phyloP scores from a whole-genome alignment of 176 grass and related monocot species.

The Alloteropsis semialata region DNA sequence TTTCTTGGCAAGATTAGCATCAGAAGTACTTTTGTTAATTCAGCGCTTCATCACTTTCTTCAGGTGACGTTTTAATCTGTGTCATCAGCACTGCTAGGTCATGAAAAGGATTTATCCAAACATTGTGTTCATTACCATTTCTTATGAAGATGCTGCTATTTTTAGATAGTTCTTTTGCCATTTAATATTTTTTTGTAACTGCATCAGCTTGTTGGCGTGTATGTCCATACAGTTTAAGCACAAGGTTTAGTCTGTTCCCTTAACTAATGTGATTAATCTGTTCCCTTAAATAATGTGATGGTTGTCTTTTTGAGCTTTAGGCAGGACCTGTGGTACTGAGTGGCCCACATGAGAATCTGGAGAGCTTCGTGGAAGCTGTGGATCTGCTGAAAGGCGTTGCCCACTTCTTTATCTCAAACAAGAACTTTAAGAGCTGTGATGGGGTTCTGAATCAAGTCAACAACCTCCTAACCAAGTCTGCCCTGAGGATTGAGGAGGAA shows the following conservation, averaged over 20 bases:
- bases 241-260: neutral
- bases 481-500: slow-evolving; percentile 64
- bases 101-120: neutral
- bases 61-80: neutral
- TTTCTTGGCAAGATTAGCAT: neutral
- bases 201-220: neutral
- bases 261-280: neutral
- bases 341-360: slow-evolving; percentile 67
- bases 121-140: neutral
- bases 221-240: neutral
- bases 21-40: neutral
- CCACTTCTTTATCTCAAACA: slow-evolving; percentile 48
- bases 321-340: slow-evolving; percentile 64
- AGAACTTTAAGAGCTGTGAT: slow-evolving; percentile 48
- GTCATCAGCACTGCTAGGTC: neutral
- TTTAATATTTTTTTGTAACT: neutral
- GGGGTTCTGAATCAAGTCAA: slow-evolving; percentile 50
- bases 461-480: slow-evolving; percentile 52
- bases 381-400: slow-evolving; percentile 52
- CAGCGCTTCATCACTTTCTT: neutral
- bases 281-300: neutral
- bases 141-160: neutral
- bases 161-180: neutral
- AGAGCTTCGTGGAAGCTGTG: slow-evolving; percentile 66
- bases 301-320: slow-evolving; percentile 24